Base-by-base conservation (phyloP, 176 grass and related monocot species). In the Aegilops tauschii region DNA sequence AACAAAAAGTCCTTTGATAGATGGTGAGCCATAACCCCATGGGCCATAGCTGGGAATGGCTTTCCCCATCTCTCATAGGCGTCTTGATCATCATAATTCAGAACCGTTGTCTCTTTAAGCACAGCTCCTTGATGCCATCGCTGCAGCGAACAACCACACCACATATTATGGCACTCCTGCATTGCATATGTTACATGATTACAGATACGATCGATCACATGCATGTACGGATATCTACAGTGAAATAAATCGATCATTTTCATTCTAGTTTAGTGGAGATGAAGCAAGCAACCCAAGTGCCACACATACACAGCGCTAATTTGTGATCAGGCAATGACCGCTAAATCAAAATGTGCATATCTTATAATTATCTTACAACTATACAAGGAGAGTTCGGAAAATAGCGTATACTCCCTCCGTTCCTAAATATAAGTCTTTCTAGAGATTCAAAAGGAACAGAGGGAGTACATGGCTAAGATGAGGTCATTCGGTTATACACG, bases 51-150 rank as follows among this genome's bases (percentile, higher is more conserved):
- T 45, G 31, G 27, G 25, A 70, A 63, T 80, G 56, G 68, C 65
- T 72, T 21, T 20, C 37, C 77, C 25, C 54, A 21, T 59, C 18
- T 80, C 8, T 49, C 44, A 3, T 8, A 74, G 25, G 71, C 69
- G 65, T 69, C 65, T 56, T 65, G 65, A 52, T 69, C 80, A 82
- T 28, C 80, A 82, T 82, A 65, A 74, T 49, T 17, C 40, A n/a
- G 49, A 17, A 52, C 17, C 28, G 17, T 8, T 35, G 5, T 5
- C 36, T 23, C 37, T 69, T 6, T 16, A 6, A 69, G 28, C 28
- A 82, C 44, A 69, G 44, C 23, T 35, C 6, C 18, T 52, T 54
- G 29, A 70, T 82, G 63, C 7, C 65, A 14, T 52, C 31, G 45
- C 65, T 14, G 30, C 65, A 82, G 47, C 65, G 20, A 68, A 56